phyloP scores from a whole-genome alignment of 345 rosid genomes.

The Salix suchowensis region DNA sequence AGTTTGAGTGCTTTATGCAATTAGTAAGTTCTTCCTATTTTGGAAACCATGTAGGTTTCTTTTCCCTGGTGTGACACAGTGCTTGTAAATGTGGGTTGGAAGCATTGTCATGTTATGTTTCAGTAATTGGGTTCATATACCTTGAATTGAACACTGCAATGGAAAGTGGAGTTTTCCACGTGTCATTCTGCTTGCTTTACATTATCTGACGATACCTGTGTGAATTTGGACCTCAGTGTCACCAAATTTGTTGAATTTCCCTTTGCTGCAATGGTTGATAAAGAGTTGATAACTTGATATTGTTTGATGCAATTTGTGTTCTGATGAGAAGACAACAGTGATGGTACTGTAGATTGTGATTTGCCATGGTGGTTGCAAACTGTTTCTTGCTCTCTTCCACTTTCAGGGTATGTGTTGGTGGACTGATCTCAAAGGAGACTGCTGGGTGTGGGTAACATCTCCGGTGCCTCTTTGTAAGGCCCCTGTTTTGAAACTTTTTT shows the following conservation, averaged over 20 bases:
- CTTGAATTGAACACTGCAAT: not conserved
- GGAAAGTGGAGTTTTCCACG: not conserved
- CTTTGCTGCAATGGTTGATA: not conserved
- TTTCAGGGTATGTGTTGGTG: conserved; percentile 23
- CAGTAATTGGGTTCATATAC: not conserved
- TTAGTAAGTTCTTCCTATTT: conserved; percentile 4
- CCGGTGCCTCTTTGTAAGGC: conserved; percentile 33
- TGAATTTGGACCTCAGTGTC: not conserved
- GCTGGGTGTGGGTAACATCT: conserved; percentile 19
- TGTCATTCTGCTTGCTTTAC: not conserved
- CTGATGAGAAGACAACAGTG: not conserved
- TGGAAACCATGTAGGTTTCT: conserved; percentile 4
- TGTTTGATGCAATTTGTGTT: conserved; percentile 4
- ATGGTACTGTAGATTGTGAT: not conserved
- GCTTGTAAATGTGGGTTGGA: conserved; percentile 5
- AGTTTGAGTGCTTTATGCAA: conserved; percentile 3
- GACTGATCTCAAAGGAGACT: conserved; percentile 31
- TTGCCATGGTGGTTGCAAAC: conserved; percentile 1
- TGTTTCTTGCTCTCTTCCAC: conserved; percentile 7
- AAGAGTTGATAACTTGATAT: not conserved
- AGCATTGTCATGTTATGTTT: not conserved
- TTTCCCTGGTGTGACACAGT: not conserved
- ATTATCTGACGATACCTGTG: not conserved
- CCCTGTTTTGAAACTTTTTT: conserved; percentile 23
- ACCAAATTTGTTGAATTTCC: conserved; percentile 2